Evolutionary conservation across 1,284 basidiomycete species (phyloP), one percentile per base, ranked within the genome.

Genomic region (Leccinum pachyderme): DNA sequence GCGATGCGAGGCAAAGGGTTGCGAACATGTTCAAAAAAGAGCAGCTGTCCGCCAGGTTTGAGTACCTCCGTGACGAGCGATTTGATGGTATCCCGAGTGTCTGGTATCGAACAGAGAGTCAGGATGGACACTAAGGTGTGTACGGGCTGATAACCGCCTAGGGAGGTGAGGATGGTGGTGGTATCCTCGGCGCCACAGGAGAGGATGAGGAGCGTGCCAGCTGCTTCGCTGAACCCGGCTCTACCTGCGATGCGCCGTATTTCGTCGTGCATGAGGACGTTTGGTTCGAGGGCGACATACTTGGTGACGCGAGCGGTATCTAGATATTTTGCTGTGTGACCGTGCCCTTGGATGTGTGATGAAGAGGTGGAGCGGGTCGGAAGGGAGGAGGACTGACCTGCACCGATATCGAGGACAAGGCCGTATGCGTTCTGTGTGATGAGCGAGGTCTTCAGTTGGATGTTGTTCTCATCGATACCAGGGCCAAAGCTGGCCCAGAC

Each of bases 211-310:
- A 70, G 74, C 12, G 72, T 69, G 5, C 76, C 74, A 60, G 79
- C 62, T 4, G 70, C 70, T 62, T 87, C 85, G 4, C 58, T 71
- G 65, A 78, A 87, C 1, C 86, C 86, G 7, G 73, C 76, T 15
- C 66, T 63, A 24, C 70, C 63, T 9, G 85, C 86, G 7, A 66
- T 64, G 3, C 62, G 64, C 29, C 82, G 78, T 47, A 89, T 78
- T 25, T 75, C 64, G 22, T 69, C 53, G 64, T 89, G 86, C 85
- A 89, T 88, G 57, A 71, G 68, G 5, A 57, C 51, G 60, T 88
- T 89, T 11, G 87, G 86, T 62, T 89, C 87, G 9, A 90, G 67
- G 1, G 86, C 87, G 51, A 89, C 70, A 60, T 89, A 89, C 64
- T 75, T 81, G 0, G 79, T 78, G 29, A 89, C 82, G 39, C 71